Evolutionary conservation across 345 rosid species (phyloP).

Genomic region (Eucalyptus regnans): DNA sequence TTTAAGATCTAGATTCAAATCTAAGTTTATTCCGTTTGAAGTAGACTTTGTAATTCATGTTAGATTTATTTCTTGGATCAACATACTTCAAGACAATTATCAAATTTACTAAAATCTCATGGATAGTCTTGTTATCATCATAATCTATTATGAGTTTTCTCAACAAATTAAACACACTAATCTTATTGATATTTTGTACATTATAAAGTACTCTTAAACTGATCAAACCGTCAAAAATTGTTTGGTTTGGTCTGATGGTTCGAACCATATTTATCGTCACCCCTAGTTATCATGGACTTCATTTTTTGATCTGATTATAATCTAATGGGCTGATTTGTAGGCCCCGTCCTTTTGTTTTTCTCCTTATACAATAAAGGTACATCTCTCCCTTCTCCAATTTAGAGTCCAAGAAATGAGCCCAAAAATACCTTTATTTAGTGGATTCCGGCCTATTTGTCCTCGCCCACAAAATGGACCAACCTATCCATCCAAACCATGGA

Average conservation of each 20-base stretch:
- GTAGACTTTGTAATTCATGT: too few relatives aligned
- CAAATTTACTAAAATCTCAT: not conserved
- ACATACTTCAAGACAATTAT: too few relatives aligned
- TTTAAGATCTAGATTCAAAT: too few relatives aligned
- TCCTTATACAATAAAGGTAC: not conserved
- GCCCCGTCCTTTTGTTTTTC: not conserved
- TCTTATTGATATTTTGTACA: too few relatives aligned
- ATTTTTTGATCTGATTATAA: not conserved
- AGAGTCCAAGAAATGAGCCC: not conserved
- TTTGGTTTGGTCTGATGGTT: not conserved
- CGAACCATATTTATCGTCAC: not conserved
- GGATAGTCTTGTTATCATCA: too few relatives aligned
- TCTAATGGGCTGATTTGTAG: not conserved
- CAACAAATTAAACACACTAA: too few relatives aligned
- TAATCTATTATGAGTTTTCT: too few relatives aligned
- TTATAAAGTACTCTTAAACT: too few relatives aligned
- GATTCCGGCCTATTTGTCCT: not conserved
- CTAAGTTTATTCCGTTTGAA: rapidly evolving
- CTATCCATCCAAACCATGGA: not conserved
- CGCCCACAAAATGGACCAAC: not conserved
- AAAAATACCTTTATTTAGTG: not conserved
- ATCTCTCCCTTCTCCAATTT: not conserved
- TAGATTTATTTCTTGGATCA: too few relatives aligned
- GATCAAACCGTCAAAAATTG: not conserved
- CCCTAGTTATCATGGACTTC: too few relatives aligned